Percentiles rank a stretch among this genome's conserved stretches.
These are phyloP conservation scores for Trebouxiophyceae sp. DNA, from an alignment of 163 green algal species.

Conservation along the genomic window DNA sequence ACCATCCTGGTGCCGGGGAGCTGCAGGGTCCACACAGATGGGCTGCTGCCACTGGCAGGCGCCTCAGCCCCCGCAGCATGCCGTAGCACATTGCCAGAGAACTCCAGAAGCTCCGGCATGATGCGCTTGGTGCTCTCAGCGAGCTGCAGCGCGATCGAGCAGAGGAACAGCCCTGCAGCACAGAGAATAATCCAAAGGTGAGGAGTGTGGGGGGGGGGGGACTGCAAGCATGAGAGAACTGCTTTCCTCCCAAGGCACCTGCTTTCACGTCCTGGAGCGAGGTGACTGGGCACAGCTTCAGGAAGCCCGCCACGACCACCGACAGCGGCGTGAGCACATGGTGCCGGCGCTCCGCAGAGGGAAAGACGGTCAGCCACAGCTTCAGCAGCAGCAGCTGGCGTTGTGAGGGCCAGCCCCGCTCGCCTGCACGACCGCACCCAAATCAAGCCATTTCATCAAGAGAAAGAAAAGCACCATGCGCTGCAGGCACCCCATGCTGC, in stretches of 20 bases:
- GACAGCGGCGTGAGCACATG: constrained; percentile 67
- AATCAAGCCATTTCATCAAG: too few species aligned
- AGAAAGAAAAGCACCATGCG: too few species aligned
- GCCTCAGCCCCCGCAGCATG: too few species aligned
- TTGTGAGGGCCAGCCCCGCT: constrained; percentile 53
- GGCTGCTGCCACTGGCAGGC: too few species aligned
- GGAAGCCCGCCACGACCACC: constrained; percentile 45
- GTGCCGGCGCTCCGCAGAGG: constrained; percentile 71
- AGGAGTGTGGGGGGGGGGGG: too few species aligned
- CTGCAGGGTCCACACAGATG: too few species aligned
- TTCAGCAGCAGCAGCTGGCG: constrained; percentile 71
- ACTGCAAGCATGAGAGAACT: background rate
- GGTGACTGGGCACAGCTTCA: constrained; percentile 33
- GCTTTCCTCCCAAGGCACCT: background rate
- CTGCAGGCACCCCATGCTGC: too few species aligned
- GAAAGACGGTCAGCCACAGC: constrained; percentile 79
- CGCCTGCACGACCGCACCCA: too few species aligned
- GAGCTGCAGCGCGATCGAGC: constrained; percentile 37
- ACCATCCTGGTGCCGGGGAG: too few species aligned
- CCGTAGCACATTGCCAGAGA: too few species aligned
- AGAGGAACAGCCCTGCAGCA: constrained; percentile 43
- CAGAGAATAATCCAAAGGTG: too few species aligned
- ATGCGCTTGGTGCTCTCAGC: constrained; percentile 38
- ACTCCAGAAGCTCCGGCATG: constrained; percentile 54
- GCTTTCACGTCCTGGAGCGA: constrained; percentile 12